Evolutionary conservation across 768 basidiomycete species (phyloP), one percentile per base, ranked within the genome.

Genomic region (Rhodotorula babjevae): DNA sequence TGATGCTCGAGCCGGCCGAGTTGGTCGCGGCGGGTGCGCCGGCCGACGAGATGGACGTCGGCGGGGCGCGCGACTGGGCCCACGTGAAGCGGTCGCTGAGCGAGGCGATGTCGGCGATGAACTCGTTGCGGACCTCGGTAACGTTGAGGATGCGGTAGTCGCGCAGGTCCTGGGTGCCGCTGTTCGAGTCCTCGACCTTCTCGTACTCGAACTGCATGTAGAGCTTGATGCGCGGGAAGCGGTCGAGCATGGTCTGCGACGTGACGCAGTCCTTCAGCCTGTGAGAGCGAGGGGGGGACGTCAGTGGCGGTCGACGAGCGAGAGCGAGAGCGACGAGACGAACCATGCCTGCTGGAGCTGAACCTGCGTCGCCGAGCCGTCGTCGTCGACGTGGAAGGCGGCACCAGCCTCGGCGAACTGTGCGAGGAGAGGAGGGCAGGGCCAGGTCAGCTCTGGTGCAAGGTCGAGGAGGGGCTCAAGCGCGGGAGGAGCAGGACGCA

Each of bases 181-280:
- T 40, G 65, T 71, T 72, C 62, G 77, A 68, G 7, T 70, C 61
- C 64, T 79, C 79, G 47, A 36, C 59, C 75, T 79, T 79, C 63
- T 79, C 73, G 71, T 78, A 78, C 70, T 79, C 79, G 77, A 79
- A 79, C 50, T 79, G 76, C 78, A 79, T 79, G 72, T 77, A 72
- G 59, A 79, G 60, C 68, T 79, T 79, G 61, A 79, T 58, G 4
- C 78, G 78, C 27, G 77, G 77, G 76, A 71, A 75, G 25, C 56
- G 44, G 56, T 75, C 67, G 67, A 75, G 68, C 62, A 79, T 67
- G 10, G 71, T 44, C 14, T 55, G 36, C 75, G 77, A 79, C 33
- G 65, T 76, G 56, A 78, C 57, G 63, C 78, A 78, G 69, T 78
- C 75, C 31, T 66, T 61, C 62, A 73, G 63, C 78, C 72, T 75